These are phyloP conservation scores for Globisporangium nagaii DNA, from an alignment of 352 stramenopile species.

Conservation along the genomic window DNA sequence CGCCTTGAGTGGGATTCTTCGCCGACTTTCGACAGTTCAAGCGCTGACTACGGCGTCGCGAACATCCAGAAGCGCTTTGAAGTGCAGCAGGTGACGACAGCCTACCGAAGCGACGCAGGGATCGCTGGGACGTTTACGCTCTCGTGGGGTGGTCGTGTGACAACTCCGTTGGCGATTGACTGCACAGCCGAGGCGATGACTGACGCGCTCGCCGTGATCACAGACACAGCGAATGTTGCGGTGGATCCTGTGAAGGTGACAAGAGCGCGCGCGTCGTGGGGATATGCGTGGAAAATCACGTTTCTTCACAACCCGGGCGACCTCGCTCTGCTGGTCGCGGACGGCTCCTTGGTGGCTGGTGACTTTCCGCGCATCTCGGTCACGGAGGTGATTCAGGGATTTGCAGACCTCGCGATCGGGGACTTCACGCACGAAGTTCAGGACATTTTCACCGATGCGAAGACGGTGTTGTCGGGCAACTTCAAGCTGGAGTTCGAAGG, in stretches of 20 bases:
- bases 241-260: slow-evolving; percentile 77
- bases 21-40: slow-evolving; percentile 73
- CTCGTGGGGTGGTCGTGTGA: slow-evolving; percentile 83
- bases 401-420: slow-evolving; percentile 85
- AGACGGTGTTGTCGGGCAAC: slow-evolving; percentile 48
- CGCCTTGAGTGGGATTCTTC: slow-evolving; percentile 90
- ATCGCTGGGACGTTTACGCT: slow-evolving; percentile 90
- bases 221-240: slow-evolving; percentile 64
- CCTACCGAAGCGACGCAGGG: slow-evolving; percentile 52
- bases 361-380: slow-evolving; percentile 85
- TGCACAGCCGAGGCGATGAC: slow-evolving; percentile 63
- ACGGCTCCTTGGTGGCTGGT: slow-evolving; percentile 80
- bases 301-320: slow-evolving; percentile 88
- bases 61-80: slow-evolving; percentile 87
- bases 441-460: slow-evolving; percentile 74
- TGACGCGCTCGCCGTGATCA: slow-evolving; percentile 74
- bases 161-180: slow-evolving; percentile 60
- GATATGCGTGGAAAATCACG: slow-evolving; percentile 89
- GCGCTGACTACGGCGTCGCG: slow-evolving; percentile 72
- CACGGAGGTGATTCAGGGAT: slow-evolving; percentile 69
- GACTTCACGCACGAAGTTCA: slow-evolving; percentile 94
- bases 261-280: slow-evolving; percentile 57
- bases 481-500: slow-evolving; percentile 91
- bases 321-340: slow-evolving; percentile 78
- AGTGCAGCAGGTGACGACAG: slow-evolving; percentile 86